These are phyloP conservation scores for Chlorophyllum brunneum DNA, from an alignment of 768 basidiomycete genomes.

Conservation along the genomic window DNA sequence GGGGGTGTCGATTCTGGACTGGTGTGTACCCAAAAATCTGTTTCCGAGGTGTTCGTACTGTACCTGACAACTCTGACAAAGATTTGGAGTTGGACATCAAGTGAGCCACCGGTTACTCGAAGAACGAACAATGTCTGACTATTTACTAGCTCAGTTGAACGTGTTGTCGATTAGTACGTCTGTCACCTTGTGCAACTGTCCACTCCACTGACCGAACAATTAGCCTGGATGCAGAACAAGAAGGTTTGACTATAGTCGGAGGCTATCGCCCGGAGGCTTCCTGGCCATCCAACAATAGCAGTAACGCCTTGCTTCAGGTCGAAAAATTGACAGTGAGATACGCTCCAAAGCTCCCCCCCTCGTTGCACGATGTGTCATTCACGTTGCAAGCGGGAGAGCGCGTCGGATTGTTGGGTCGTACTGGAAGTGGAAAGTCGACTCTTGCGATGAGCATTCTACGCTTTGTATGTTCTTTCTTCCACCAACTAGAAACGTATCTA, in stretches of 20 bases:
- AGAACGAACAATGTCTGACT: background rate
- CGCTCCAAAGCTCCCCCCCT: conserved; percentile 78
- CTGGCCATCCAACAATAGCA: conserved; percentile 78
- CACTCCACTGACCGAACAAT: too few species aligned
- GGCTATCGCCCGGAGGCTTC: conserved; percentile 79
- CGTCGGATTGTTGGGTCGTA: conserved; percentile 77
- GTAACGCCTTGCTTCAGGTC: conserved; percentile 56
- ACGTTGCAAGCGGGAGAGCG: conserved; percentile 66
- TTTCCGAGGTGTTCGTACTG: background rate
- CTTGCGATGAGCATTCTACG: conserved; percentile 83
- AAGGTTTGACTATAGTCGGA: conserved; percentile 75
- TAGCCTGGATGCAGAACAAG: conserved; percentile 76
- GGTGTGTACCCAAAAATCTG: conserved; percentile 19
- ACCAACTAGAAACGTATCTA: background rate
- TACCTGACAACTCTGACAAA: conserved; percentile 39
- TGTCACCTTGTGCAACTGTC: too few species aligned
- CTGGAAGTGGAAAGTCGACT: conserved; percentile 77
- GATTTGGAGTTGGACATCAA: conserved; percentile 78
- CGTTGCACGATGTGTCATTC: conserved; percentile 75
- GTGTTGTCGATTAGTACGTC: conserved; percentile 82
- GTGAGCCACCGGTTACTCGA: conserved; percentile 38
- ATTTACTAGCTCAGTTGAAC: conserved; percentile 72
- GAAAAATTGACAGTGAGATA: conserved; percentile 81
- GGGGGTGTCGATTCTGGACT: conserved; percentile 51
- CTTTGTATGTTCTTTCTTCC: conserved; percentile 43